phyloP scores from a whole-genome alignment of 1,284 basidiomycete genomes.

The Leccinum fallax region DNA sequence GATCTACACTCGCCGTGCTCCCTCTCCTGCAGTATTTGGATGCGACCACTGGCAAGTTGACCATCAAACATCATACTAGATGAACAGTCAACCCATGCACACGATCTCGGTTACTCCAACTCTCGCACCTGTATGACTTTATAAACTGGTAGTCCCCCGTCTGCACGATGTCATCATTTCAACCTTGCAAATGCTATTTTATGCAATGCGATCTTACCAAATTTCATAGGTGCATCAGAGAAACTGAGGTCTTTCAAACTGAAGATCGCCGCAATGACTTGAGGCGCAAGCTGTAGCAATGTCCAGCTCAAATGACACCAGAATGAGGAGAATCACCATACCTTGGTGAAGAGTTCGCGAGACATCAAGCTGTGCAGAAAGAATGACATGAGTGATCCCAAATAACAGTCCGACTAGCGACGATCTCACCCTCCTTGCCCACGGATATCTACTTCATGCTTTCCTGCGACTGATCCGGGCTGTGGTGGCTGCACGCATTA shows the following conservation, averaged over 20 bases:
- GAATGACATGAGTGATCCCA: background rate
- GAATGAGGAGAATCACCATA: background rate
- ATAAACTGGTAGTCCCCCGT: conserved; percentile 19
- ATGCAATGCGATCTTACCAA: conserved; percentile 19
- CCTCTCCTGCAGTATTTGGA: too few species aligned
- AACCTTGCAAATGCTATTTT: background rate
- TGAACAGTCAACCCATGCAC: background rate
- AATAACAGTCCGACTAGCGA: background rate
- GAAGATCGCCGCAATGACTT: conserved; percentile 24
- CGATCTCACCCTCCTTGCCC: conserved; percentile 28
- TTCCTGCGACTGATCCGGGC: conserved; percentile 4
- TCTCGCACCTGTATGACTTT: conserved; percentile 22
- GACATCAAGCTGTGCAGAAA: conserved; percentile 28
- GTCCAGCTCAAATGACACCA: background rate
- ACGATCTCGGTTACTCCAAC: background rate
- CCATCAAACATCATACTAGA: conserved; percentile 28
- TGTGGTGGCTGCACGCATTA: conserved; percentile 10
- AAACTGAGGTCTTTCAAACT: conserved; percentile 19
- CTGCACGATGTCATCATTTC: conserved; percentile 11
- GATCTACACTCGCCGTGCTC: too few species aligned
- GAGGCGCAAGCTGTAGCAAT: conserved; percentile 27
- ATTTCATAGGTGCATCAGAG: conserved; percentile 5
- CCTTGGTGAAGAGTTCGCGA: conserved; percentile 28
- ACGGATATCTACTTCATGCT: conserved; percentile 13
- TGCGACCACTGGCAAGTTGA: background rate